Percentiles rank a stretch among this genome's conserved stretches.
phyloP scores from a whole-genome alignment of 2,329 filamentous ascomycete species.

The Sporothrix dimorphospora region DNA sequence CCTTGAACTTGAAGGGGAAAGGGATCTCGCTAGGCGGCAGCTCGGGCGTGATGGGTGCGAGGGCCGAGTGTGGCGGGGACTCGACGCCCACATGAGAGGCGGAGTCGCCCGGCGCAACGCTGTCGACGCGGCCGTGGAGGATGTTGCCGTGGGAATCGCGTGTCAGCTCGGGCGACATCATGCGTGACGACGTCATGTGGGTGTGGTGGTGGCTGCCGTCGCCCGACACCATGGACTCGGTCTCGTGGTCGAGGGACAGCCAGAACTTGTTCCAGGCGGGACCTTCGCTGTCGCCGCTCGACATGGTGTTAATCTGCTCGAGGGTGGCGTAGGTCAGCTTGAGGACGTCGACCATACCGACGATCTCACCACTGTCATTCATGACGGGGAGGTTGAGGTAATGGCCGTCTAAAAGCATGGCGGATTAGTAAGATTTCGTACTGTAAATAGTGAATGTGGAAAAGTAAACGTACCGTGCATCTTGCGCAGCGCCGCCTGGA shows the following conservation, averaged over 20 bases:
- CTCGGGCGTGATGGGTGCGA: constrained; percentile 53
- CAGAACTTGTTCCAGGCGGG: constrained; percentile 99
- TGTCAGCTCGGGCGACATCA: constrained; percentile 73
- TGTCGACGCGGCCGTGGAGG: constrained; percentile 61
- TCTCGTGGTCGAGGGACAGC: constrained; percentile 92
- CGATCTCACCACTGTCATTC: constrained; percentile 96
- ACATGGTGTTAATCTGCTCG: constrained; percentile 97
- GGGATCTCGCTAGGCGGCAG: constrained; percentile 70
- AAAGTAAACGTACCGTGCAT: constrained; percentile 79
- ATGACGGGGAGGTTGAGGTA: constrained; percentile 98
- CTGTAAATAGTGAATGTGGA: background rate
- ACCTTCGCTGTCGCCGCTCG: constrained; percentile 83
- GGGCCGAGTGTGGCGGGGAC: constrained; percentile 69
- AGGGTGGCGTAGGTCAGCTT: constrained; percentile 98
- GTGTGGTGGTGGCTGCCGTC: constrained; percentile 77
- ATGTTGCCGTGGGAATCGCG: constrained; percentile 62
- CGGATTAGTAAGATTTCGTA: constrained; percentile 3
- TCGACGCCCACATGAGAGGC: constrained; percentile 88
- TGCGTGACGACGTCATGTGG: constrained; percentile 65
- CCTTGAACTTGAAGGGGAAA: constrained; percentile 99
- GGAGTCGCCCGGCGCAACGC: constrained; percentile 89
- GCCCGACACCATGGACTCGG: constrained; percentile 94
- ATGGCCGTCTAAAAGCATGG: constrained; percentile 74
- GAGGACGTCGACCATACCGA: constrained; percentile 98
- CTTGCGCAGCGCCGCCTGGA: constrained; percentile 95